These are phyloP conservation scores for Candida sp. DNA, from an alignment of 1,139 yeast genomes.

Conservation along the genomic window DNA sequence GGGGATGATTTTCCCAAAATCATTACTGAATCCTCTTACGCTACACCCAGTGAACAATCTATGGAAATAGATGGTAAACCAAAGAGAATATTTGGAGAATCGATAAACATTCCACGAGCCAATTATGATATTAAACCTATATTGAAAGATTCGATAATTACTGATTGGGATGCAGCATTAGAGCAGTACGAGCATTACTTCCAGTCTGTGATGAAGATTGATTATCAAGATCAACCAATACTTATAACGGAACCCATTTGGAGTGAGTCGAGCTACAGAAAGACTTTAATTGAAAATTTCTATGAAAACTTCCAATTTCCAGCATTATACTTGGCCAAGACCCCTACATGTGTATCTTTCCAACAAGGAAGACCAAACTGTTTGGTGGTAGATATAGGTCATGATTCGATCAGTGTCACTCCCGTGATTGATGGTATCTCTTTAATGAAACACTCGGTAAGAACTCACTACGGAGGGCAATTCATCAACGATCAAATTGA, in stretches of 20 bases:
- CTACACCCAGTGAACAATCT: slow-evolving; percentile 13
- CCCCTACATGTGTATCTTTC: slow-evolving; percentile 88
- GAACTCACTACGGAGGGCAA: slow-evolving; percentile 65
- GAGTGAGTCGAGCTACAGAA: slow-evolving; percentile 70
- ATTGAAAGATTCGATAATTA: slow-evolving; percentile 56
- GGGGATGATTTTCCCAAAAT: slow-evolving; percentile 91
- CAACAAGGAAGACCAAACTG: slow-evolving; percentile 95
- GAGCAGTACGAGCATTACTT: slow-evolving; percentile 64
- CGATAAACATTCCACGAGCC: slow-evolving; percentile 52
- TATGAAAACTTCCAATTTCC: slow-evolving; percentile 76
- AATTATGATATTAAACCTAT: slow-evolving; percentile 54
- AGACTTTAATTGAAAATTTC: slow-evolving; percentile 69
- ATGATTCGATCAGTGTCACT: slow-evolving; percentile 76
- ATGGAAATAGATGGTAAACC: slow-evolving; percentile 9
- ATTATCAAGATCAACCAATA: slow-evolving; percentile 69
- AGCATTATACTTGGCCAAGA: slow-evolving; percentile 81
- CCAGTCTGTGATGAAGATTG: slow-evolving; percentile 42
- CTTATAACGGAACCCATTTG: slow-evolving; percentile 84
- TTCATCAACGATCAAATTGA: slow-evolving; percentile 48
- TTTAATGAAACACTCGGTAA: slow-evolving; percentile 65
- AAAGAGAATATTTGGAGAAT: slow-evolving; percentile 47
- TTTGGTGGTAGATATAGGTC: slow-evolving; percentile 90
- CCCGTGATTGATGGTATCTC: slow-evolving; percentile 96
- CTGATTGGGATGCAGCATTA: slow-evolving; percentile 74
- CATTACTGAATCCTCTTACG: slow-evolving; percentile 64